These are phyloP conservation scores for Fraxinus anomala DNA, from an alignment of 257 asterid species.

Conservation along the genomic window DNA sequence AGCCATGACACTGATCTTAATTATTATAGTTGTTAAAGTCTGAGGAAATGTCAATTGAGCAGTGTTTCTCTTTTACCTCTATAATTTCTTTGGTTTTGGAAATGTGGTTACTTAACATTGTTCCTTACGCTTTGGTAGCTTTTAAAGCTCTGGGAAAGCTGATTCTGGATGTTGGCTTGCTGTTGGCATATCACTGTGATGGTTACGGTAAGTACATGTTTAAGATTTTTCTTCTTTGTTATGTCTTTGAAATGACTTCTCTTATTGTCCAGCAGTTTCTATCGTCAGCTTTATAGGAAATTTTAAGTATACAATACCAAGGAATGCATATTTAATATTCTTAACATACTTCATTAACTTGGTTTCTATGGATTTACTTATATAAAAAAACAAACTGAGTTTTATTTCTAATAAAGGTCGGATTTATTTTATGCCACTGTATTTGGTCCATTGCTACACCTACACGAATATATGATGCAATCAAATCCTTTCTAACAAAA, in stretches of 20 bases:
- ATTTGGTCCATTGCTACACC: background rate
- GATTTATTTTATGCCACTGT: background rate
- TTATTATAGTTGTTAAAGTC: background rate
- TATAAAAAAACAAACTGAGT: background rate
- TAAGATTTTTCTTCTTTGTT: slow-evolving; percentile 2
- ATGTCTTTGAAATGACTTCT: slow-evolving; percentile 4
- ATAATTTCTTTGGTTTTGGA: background rate
- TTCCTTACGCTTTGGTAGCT: slow-evolving; percentile 37
- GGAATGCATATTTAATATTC: background rate
- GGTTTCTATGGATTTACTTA: background rate
- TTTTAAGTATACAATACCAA: background rate
- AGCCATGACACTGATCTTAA: background rate
- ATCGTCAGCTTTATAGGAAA: background rate
- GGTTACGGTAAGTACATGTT: slow-evolving; percentile 53
- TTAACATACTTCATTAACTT: background rate
- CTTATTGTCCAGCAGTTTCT: background rate
- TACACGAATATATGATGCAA: background rate
- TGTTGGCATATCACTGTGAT: slow-evolving; percentile 88
- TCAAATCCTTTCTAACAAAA: background rate
- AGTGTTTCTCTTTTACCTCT: background rate
- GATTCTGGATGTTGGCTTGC: slow-evolving; percentile 88
- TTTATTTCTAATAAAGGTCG: background rate
- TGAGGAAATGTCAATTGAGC: background rate
- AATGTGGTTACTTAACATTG: slow-evolving; percentile 9
- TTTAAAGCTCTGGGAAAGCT: slow-evolving; percentile 86